phyloP scores from a whole-genome alignment of 106 monocot genomes.

The Apostasia ramifera region DNA sequence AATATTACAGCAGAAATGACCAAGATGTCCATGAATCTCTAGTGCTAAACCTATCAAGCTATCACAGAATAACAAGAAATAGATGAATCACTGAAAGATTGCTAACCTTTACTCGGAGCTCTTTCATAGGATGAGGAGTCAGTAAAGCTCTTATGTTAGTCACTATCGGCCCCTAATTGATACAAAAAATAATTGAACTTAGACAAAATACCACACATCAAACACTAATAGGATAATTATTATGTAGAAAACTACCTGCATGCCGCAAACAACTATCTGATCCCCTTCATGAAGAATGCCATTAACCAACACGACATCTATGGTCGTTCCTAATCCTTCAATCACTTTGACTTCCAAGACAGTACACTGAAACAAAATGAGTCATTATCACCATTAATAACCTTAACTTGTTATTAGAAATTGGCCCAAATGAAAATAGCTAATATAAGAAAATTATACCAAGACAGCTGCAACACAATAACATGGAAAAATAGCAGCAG shows the following conservation, averaged over 20 bases:
- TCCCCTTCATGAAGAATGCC: conserved; percentile 92
- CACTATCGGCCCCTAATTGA: conserved; percentile 76
- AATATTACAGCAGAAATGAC: too few species aligned
- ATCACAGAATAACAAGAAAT: neutral
- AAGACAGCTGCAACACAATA: too few species aligned
- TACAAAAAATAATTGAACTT: conserved; percentile 3
- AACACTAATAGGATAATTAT: neutral
- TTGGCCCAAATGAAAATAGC: too few species aligned
- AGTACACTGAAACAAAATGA: conserved; percentile 15
- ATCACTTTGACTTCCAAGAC: conserved; percentile 96
- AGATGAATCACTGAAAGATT: neutral
- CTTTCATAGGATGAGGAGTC: conserved; percentile 95
- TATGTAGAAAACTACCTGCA: conserved; percentile 58
- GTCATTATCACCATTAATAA: too few species aligned
- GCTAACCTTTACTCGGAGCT: conserved; percentile 85
- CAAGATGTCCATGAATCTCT: neutral
- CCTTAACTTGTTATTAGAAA: too few species aligned
- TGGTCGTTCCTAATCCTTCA: conserved; percentile 92
- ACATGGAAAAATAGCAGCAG: too few species aligned
- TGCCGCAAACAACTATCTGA: conserved; percentile 96
- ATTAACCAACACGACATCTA: conserved; percentile 94
- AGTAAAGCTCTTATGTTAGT: conserved; percentile 86
- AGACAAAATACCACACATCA: neutral
- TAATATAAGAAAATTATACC: too few species aligned
- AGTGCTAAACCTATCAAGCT: neutral